These are phyloP conservation scores for Nicotiana knightiana DNA, from an alignment of 257 asterid species.

Conservation along the genomic window DNA sequence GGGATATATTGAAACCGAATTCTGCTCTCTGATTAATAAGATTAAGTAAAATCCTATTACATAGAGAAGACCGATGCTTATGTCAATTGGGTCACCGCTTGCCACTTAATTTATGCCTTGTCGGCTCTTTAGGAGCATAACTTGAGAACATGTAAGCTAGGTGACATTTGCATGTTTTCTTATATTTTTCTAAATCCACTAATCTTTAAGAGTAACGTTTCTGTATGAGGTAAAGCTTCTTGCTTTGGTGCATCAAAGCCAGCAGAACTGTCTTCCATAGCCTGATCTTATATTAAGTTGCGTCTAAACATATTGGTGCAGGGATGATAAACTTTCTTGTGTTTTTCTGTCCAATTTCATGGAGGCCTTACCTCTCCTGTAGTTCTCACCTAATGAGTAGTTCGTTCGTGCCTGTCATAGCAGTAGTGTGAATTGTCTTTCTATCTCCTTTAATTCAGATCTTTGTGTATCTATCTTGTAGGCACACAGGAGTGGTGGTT, in stretches of 20 bases:
- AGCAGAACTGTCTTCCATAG: not conserved
- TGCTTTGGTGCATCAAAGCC: not conserved
- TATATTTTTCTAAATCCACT: not conserved
- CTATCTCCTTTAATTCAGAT: not conserved
- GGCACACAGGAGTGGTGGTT: slow-evolving; percentile 96
- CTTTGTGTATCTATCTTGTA: slow-evolving; percentile 15
- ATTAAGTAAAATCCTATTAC: not conserved
- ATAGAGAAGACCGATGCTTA: not conserved
- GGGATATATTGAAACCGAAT: too few species aligned
- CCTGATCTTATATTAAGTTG: not conserved
- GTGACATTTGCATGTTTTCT: not conserved
- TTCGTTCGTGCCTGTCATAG: not conserved
- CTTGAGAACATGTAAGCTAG: not conserved
- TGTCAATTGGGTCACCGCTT: not conserved
- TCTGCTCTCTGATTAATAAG: not conserved
- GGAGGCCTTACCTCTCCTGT: not conserved
- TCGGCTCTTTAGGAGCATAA: not conserved
- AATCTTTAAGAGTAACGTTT: not conserved
- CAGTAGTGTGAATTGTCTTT: not conserved
- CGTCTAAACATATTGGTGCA: not conserved
- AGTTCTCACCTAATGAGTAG: not conserved
- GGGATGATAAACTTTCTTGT: not conserved
- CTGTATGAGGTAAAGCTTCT: not conserved
- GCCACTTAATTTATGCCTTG: not conserved
- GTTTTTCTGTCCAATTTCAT: not conserved